A percentile compares a stretch with the other conserved stretches of the same genome.
Evolutionary conservation across 441 rosid genomes (phyloP).

Genomic region (Adansonia rubrostipa): DNA sequence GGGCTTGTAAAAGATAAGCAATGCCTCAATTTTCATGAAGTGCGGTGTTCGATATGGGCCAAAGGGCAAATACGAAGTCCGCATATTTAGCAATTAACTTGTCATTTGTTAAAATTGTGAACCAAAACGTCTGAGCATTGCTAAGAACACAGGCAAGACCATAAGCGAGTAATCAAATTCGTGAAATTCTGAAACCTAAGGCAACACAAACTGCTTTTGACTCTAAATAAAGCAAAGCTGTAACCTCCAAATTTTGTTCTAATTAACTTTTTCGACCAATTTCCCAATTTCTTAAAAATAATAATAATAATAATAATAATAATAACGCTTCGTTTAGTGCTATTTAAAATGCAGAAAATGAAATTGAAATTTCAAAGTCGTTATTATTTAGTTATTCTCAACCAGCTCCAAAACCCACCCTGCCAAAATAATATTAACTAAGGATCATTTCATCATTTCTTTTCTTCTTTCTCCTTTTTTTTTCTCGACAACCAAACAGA

Average conservation of each 20-base stretch:
- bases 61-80: not conserved
- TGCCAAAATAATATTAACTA: not conserved
- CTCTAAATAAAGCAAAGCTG: slow-evolving; percentile 5
- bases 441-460: not conserved
- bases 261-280: not conserved
- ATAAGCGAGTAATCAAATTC: slow-evolving; percentile 4
- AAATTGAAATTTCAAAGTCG: not conserved
- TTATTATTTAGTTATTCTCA: not conserved
- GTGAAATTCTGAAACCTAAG: slow-evolving; percentile 4
- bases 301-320: not conserved
- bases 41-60: not conserved
- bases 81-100: slow-evolving; percentile 6
- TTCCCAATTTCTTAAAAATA: not conserved
- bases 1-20: not conserved
- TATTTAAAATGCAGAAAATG: slow-evolving; percentile 10
- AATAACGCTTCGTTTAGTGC: not conserved
- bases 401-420: not conserved
- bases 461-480: slow-evolving; percentile 5
- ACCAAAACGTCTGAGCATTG: not conserved
- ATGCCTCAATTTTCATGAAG: slow-evolving; percentile 9
- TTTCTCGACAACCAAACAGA: slow-evolving; percentile 23
- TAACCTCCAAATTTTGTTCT: not conserved
- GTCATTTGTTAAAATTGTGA: slow-evolving; percentile 3
- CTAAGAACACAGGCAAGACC: slow-evolving; percentile 12
- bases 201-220: not conserved